Percentiles rank a stretch among this genome's conserved stretches.
phyloP scores from a whole-genome alignment of 345 rosid species.

The Stellera chamaejasme region DNA sequence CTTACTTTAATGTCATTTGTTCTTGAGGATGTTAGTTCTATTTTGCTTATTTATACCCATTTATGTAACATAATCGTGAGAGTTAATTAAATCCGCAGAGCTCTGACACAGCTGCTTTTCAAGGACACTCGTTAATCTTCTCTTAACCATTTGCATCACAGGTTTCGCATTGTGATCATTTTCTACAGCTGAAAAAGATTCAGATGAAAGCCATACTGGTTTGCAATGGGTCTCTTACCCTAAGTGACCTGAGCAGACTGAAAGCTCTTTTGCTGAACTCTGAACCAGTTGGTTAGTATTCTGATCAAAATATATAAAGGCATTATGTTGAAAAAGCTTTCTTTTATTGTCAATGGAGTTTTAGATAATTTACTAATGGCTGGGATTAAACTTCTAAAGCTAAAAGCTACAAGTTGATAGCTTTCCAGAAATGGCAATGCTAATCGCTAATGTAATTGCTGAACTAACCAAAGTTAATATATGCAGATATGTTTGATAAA shows the following conservation, averaged over 20 bases:
- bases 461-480: neutral
- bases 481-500: neutral
- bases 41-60: too few relatives aligned
- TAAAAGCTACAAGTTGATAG: too few relatives aligned
- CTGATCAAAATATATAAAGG: neutral
- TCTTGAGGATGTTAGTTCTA: too few relatives aligned
- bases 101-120: neutral
- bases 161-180: constrained; percentile 43
- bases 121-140: neutral
- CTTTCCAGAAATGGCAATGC: too few relatives aligned
- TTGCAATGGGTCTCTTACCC: constrained; percentile 43
- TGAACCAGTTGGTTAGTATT: constrained; percentile 49
- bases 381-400: too few relatives aligned
- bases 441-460: too few relatives aligned
- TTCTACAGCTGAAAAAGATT: constrained; percentile 45
- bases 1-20: too few relatives aligned
- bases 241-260: constrained; percentile 52
- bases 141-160: constrained; percentile 17
- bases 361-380: too few relatives aligned
- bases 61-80: too few relatives aligned
- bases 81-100: too few relatives aligned
- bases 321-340: neutral
- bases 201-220: constrained; percentile 68
- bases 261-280: constrained; percentile 56
- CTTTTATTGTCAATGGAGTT: too few relatives aligned